Base-by-base conservation (phyloP, 108 stramenopile species). In the Seminavis robusta region DNA sequence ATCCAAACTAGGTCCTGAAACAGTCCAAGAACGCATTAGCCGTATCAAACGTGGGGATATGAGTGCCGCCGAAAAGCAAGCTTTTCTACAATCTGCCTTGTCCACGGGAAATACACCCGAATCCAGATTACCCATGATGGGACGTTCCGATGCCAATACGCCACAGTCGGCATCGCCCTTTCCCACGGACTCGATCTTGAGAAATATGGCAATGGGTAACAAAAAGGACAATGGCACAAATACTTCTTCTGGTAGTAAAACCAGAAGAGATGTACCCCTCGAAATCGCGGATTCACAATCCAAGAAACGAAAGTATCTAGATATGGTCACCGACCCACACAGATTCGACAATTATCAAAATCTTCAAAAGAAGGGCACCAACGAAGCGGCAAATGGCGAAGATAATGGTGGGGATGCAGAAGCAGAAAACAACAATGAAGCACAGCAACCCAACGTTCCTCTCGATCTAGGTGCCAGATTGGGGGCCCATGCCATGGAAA, bases 1-100 rank as follows among this genome's bases (percentile, higher is more conserved):
- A n/a, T n/a, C n/a, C n/a, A n/a, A n/a, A n/a, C n/a, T n/a, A n/a
- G n/a, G n/a, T n/a, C 10, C 42, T 23, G 66, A 60, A 42, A 71
- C 55, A 23, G 73, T 58, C 21, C 69, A 71, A 45, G 52, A 78
- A 20, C 44, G 73, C 8, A 81, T 81, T 50, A 69, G 61, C 30
- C 76, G 80, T 6, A 74, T 81, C 34, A 70, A 78, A 45, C 26
- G 33, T 8, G 80, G 80, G 20, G 56, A 74, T 21, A 77, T 81
- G 80, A 77, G 76, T 5, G 80, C 77, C 24, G 73, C 71, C 39
- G 80, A 81, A 48, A 81, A 81, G 48, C 38, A 61, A 28, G 45
- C 39, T 1, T 81, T 75, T 56, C 58, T 81, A 27, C 60, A 52
- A 25, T 51, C 71, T 3, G 79, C 76, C 0, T 42, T 81, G 27